Base-by-base conservation (phyloP, 306 rosid genomes). In the Urtica urens region DNA sequence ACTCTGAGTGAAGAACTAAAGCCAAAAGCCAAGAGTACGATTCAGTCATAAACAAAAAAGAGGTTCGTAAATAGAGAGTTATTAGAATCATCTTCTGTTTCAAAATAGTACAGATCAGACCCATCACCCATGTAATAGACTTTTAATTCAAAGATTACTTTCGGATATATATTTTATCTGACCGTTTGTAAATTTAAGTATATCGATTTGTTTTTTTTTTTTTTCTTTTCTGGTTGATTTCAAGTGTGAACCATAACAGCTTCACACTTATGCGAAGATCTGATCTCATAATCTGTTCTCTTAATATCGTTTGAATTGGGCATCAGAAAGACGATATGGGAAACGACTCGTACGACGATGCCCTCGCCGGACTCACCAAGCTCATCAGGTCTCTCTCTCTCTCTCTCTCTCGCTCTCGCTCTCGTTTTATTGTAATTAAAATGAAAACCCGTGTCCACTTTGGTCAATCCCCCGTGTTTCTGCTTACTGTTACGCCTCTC, bases 291-390 rank as follows among this genome's bases (percentile, higher is more conserved):
- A 28, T 12, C n/a, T 16, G 3, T 47, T 21, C 17, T 43, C 25
- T 20, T 38, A 7, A 11, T 20, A 23, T n/a, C 15, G 22, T 31
- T 43, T 58, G 60, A 15, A 17, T 38, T 48, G 7, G 39, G n/a
- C 13, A 11, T 5, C 77, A 84, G 86, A 71, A 63, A 58, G 83
- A 84, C 62, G 88, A 63, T 39, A 83, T 88, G 97, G 86, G 75
- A 15, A 70, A 51, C 30, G 88, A 80, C 12, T 60, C 88, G 33
- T 83, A 65, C 68, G 77, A 83, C 39, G 90, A 72, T 4, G 97
- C 93, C 64, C 70, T 83, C 53, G 93, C 78, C 55, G 76, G 68
- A 25, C 77, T 88, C 44, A 51, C 68, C 14, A 80, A 78, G 74
- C 90, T 88, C 46, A 64, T 88, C 49, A 81, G 95, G 96, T 79